Evolutionary conservation across 2,329 filamentous ascomycete genomes (phyloP).

Genomic region (Pyrenophora graminea): DNA sequence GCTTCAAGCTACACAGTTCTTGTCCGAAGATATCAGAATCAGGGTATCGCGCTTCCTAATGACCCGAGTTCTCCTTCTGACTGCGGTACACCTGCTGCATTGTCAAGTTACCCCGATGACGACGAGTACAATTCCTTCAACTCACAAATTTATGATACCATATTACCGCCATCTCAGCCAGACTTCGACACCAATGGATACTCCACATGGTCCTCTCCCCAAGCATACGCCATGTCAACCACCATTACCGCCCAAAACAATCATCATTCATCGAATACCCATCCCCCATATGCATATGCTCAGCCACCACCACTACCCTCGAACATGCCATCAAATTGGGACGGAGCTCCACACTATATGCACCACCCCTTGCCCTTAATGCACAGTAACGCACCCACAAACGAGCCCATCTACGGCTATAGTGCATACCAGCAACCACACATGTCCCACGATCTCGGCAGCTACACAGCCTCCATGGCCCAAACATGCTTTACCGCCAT

Average conservation of each 20-base stretch:
- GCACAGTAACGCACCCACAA: slow-evolving; percentile 18
- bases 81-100: slow-evolving; percentile 15
- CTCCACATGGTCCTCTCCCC: slow-evolving; percentile 30
- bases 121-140: slow-evolving; percentile 25
- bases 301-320: slow-evolving; percentile 17
- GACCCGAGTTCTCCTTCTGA: slow-evolving; percentile 30
- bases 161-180: slow-evolving; percentile 28
- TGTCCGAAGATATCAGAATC: slow-evolving; percentile 36
- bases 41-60: slow-evolving; percentile 33
- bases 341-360: slow-evolving; percentile 25
- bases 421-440: slow-evolving; percentile 24
- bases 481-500: slow-evolving; percentile 17
- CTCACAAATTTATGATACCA: slow-evolving; percentile 21
- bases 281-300: slow-evolving; percentile 14
- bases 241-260: slow-evolving; percentile 11
- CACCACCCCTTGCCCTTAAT: slow-evolving; percentile 19
- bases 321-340: slow-evolving; percentile 19
- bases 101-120: slow-evolving; percentile 21
- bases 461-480: slow-evolving; percentile 20
- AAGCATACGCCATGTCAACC: slow-evolving; percentile 22
- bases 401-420: slow-evolving; percentile 15
- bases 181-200: slow-evolving; percentile 23
- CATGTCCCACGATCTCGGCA: slow-evolving; percentile 12
- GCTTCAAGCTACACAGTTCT: slow-evolving; percentile 36
- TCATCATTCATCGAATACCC: slow-evolving; percentile 11